phyloP scores from a whole-genome alignment of 2,329 filamentous ascomycete genomes.

The Chaetomium strumarium region DNA sequence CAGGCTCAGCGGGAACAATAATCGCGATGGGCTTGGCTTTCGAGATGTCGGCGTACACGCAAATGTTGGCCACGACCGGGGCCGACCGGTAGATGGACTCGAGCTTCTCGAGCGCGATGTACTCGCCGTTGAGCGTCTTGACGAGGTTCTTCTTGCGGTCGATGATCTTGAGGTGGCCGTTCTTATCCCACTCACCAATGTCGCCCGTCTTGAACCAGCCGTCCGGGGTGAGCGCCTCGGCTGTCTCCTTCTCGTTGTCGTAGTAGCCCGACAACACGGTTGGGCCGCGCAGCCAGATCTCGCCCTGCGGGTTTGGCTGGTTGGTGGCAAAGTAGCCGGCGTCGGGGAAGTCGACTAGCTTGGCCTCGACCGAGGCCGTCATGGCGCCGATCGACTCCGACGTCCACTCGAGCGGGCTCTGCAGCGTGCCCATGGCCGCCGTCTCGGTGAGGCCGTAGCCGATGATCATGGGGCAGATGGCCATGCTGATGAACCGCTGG shows the following conservation, averaged over 20 bases:
- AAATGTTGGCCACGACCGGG: conserved; percentile 49
- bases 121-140: conserved; percentile 77
- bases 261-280: conserved; percentile 69
- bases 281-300: conserved; percentile 80
- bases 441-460: conserved; percentile 88
- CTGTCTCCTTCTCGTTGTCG: conserved; percentile 71
- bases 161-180: conserved; percentile 68
- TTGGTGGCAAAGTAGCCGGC: conserved; percentile 74
- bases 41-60: conserved; percentile 47
- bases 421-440: conserved; percentile 65
- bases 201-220: conserved; percentile 89
- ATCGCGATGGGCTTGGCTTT: conserved; percentile 51
- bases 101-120: conserved; percentile 73
- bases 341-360: conserved; percentile 80
- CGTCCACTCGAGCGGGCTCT: conserved; percentile 75
- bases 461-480: conserved; percentile 82
- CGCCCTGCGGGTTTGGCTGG: conserved; percentile 71
- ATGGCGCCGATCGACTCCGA: conserved; percentile 67
- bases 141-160: conserved; percentile 87
- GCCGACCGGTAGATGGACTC: conserved; percentile 49
- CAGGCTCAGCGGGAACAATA: conserved; percentile 51
- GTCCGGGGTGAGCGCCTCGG: conserved; percentile 60
- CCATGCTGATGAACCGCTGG: conserved; percentile 80
- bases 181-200: conserved; percentile 69
- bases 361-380: conserved; percentile 68